Percentiles rank a stretch among this genome's conserved stretches.
phyloP scores from a whole-genome alignment of 2,329 filamentous ascomycete species.

The Aphanoascus verrucosus region DNA sequence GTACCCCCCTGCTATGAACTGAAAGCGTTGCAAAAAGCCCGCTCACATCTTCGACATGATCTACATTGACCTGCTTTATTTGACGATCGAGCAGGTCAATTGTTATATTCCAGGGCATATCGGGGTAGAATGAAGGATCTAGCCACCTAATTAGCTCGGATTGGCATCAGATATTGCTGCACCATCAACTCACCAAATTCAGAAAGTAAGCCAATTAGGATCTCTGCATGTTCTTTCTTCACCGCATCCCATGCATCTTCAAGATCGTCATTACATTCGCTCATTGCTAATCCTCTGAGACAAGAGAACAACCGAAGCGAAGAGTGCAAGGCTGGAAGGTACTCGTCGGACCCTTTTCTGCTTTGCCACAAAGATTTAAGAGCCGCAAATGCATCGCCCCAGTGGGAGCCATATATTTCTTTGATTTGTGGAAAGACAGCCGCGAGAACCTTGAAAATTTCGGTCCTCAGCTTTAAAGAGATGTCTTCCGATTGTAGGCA shows the following conservation, averaged over 20 bases:
- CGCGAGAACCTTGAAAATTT: conserved; percentile 36
- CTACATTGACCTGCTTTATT: conserved; percentile 52
- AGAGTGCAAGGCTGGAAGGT: conserved; percentile 55
- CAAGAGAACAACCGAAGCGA: conserved; percentile 60
- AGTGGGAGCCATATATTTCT: conserved; percentile 80
- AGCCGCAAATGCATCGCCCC: conserved; percentile 56
- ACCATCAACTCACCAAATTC: conserved; percentile 29
- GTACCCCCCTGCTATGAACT: conserved; percentile 62
- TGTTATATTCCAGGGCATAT: conserved; percentile 63
- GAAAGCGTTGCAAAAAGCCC: conserved; percentile 68
- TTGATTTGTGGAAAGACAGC: conserved; percentile 61
- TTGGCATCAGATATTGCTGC: neutral
- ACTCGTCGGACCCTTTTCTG: conserved; percentile 38
- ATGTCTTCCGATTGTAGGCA: conserved; percentile 56
- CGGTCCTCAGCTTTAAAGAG: conserved; percentile 26
- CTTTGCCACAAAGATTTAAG: conserved; percentile 49
- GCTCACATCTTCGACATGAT: conserved; percentile 51
- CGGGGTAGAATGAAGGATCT: conserved; percentile 42
- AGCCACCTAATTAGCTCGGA: conserved; percentile 11
- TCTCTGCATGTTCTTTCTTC: conserved; percentile 49
- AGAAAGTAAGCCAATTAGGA: conserved; percentile 34
- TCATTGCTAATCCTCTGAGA: conserved; percentile 47
- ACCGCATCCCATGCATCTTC: conserved; percentile 59
- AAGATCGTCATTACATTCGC: conserved; percentile 72
- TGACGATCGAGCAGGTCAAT: conserved; percentile 63